These are phyloP conservation scores for Priceomyces medius DNA, from an alignment of 805 yeast species.

Conservation along the genomic window DNA sequence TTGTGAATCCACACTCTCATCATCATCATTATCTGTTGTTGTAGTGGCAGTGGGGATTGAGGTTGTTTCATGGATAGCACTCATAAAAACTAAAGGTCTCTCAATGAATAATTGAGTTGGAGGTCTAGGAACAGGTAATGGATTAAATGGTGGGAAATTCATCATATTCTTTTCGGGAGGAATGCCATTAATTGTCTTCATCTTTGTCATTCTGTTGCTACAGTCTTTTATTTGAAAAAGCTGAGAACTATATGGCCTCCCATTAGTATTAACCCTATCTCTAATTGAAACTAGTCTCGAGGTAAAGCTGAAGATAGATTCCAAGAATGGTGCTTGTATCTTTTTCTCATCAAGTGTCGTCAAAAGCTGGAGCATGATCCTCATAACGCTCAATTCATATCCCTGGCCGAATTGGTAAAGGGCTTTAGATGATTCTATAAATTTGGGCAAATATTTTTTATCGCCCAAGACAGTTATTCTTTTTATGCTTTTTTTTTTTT, in stretches of 20 bases:
- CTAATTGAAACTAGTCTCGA: background rate
- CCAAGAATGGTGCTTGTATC: background rate
- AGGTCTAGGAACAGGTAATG: constrained; percentile 18
- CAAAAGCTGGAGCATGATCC: background rate
- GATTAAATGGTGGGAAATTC: constrained; percentile 24
- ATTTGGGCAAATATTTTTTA: constrained; percentile 10
- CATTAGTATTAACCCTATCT: background rate
- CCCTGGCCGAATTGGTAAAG: constrained; percentile 15
- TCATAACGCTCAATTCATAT: constrained; percentile 7
- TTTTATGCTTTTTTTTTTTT: constrained; percentile 10
- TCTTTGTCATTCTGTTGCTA: constrained; percentile 10
- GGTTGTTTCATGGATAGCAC: constrained; percentile 5
- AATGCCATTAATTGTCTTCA: constrained; percentile 16
- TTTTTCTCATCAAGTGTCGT: background rate
- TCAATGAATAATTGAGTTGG: constrained; percentile 8
- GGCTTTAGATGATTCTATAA: constrained; percentile 10
- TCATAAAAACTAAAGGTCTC: constrained; percentile 8
- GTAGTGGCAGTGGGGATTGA: background rate
- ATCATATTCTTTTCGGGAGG: constrained; percentile 23
- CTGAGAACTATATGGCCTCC: background rate
- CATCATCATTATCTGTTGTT: constrained; percentile 5
- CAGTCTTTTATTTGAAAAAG: constrained; percentile 9
- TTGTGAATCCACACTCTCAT: constrained; percentile 12
- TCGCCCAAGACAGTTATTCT: constrained; percentile 2
- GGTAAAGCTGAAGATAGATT: background rate